Conservation (phyloP, 2,329 filamentous ascomycete genomes). For the Coleophoma crateriformis region DNA sequence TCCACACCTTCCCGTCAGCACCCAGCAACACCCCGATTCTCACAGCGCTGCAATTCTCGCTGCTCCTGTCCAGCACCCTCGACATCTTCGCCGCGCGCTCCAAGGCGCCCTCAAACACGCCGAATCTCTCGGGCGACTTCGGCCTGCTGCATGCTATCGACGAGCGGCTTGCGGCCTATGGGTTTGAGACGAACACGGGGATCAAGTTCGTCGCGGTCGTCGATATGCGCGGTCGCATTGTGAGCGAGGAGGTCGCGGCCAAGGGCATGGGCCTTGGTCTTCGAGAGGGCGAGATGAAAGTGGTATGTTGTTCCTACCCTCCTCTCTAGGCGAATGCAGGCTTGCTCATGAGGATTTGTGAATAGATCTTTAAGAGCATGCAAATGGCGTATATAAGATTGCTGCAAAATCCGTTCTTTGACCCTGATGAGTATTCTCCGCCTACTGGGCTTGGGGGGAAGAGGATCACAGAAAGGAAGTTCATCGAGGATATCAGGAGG, state of each 20-base stretch:
- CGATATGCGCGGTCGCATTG: conserved; percentile 71
- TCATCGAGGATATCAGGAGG: conserved; percentile 74
- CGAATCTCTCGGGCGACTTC: conserved; percentile 69
- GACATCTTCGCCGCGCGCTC: conserved; percentile 89
- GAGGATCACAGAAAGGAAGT: conserved; percentile 76
- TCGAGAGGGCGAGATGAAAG: conserved; percentile 80
- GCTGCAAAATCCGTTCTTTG: conserved; percentile 91
- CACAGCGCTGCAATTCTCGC: conserved; percentile 81
- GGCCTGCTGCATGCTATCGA: conserved; percentile 90
- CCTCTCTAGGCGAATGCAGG: not conserved
- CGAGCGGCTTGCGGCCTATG: conserved; percentile 88
- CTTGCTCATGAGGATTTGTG: conserved; percentile 6
- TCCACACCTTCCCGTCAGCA: conserved; percentile 77
- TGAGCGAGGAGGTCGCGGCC: conserved; percentile 7
- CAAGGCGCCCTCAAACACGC: conserved; percentile 52
- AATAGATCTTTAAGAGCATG: conserved; percentile 77
- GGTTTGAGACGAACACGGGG: conserved; percentile 93
- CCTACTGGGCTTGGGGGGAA: conserved; percentile 46
- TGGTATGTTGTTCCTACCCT: conserved; percentile 43
- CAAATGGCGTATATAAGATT: conserved; percentile 88
- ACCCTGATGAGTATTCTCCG: conserved; percentile 76
- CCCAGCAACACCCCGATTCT: conserved; percentile 48
- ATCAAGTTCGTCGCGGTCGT: conserved; percentile 87
- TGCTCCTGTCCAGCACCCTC: conserved; percentile 84
- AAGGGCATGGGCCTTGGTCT: conserved; percentile 51